A percentile compares a stretch with the other conserved stretches of the same genome.
phyloP scores from a whole-genome alignment of 176 grass and related monocot genomes.

The Microstegium vimineum region DNA sequence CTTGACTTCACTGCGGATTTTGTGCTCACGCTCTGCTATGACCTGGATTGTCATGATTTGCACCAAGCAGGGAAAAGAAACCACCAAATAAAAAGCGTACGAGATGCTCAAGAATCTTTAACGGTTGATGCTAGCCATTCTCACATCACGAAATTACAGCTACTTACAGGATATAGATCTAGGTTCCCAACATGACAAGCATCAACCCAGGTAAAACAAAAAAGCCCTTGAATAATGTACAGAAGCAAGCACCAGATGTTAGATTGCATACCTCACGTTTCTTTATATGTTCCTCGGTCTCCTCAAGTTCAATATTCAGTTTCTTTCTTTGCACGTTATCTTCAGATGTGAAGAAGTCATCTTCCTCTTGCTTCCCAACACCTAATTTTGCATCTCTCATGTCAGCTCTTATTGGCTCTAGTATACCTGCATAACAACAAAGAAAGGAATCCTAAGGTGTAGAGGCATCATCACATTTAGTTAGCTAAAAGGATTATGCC shows the following conservation, averaged over 20 bases:
- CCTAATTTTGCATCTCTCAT: slow-evolving; percentile 91
- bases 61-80: slow-evolving; percentile 79
- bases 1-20: slow-evolving; percentile 92
- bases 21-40: slow-evolving; percentile 95
- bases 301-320: slow-evolving; percentile 81
- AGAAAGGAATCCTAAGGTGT: not conserved
- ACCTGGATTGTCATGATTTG: slow-evolving; percentile 98
- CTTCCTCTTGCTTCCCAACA: slow-evolving; percentile 95
- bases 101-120: slow-evolving; percentile 39
- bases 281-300: slow-evolving; percentile 87
- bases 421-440: slow-evolving; percentile 53
- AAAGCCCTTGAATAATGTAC: slow-evolving; percentile 10
- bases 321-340: slow-evolving; percentile 83
- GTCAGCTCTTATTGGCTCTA: slow-evolving; percentile 86
- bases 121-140: slow-evolving; percentile 44
- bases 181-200: slow-evolving; percentile 38
- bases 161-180: slow-evolving; percentile 20
- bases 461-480: not conserved
- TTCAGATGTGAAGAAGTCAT: slow-evolving; percentile 95
- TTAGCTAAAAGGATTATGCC: too few species aligned
- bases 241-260: slow-evolving; percentile 11
- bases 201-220: slow-evolving; percentile 42
- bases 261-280: slow-evolving; percentile 77
- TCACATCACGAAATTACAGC: slow-evolving; percentile 14
- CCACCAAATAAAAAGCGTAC: slow-evolving; percentile 91